Evolutionary conservation across 176 grass and related monocot genomes (phyloP), one percentile per base, ranked within the genome.

Genomic region (Bromus sterilis): DNA sequence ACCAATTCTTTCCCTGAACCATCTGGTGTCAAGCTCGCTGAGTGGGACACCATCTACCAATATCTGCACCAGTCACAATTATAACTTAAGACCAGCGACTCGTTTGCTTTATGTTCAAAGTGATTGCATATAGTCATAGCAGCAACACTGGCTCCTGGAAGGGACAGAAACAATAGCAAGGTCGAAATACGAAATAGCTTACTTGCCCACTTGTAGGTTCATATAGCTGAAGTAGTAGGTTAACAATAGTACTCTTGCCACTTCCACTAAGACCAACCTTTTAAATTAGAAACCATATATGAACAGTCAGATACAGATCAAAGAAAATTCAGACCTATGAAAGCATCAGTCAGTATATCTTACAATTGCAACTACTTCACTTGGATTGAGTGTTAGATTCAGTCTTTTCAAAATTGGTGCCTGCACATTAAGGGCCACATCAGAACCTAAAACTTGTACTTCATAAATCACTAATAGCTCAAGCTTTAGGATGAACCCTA

Each of bases 261-360:
- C 96, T 99, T 91, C 93, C 96, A 29, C 96, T 95, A 78, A 99
- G 96, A 87, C 93, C 96, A 74, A 93, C 93, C 96, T 95, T 77
- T 44, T 37, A 83, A 64, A 82, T 80, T 43, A 46, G 56, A 78
- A 81, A 91, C 46, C 46, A 84, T 7, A 82, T 48, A 79, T 37
- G 55, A 28, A 9, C 30, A 65, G 20, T 21, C 2, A 53, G 49
- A 53, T 53, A 53, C 49, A 53, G 49, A 53, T 53, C 15, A 51
- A 1, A 24, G 57, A 62, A 6, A 79, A 79, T 68, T 86, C 51
- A 74, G 26, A 75, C 21, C 1, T 58, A 75, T 33, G 37, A 82
- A 81, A 79, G 33, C 61, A 67, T 37, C 13, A 4, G 76, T 65
- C 49, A 11, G 2, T 16, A 84, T 76, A 57, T 91, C 93, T 90